Evolutionary conservation across 2,329 filamentous ascomycete species (phyloP).

Genomic region (Talaromyces islandicus): DNA sequence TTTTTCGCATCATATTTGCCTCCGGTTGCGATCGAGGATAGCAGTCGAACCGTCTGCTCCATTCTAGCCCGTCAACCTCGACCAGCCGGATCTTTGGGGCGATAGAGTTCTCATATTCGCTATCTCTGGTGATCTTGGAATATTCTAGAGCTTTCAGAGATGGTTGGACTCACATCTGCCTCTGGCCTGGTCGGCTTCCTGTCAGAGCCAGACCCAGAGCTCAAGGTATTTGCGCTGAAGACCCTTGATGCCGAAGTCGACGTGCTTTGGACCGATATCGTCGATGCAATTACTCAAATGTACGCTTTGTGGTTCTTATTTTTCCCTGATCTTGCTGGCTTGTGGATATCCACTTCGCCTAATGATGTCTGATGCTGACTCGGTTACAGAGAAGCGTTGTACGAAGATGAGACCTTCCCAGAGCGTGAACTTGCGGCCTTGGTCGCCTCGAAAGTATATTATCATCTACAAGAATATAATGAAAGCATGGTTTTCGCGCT

Average conservation of each 20-base stretch:
- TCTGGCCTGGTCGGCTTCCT: constrained; percentile 93
- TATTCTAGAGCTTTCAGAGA: constrained; percentile 33
- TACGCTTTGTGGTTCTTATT: constrained; percentile 45
- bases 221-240: constrained; percentile 91
- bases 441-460: constrained; percentile 96
- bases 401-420: constrained; percentile 91
- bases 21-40: constrained; percentile 3
- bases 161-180: constrained; percentile 92
- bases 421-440: constrained; percentile 91
- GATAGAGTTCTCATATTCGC: neutral
- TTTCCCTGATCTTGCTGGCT: neutral
- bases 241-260: constrained; percentile 95
- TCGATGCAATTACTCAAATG: constrained; percentile 88
- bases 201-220: constrained; percentile 85
- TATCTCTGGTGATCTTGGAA: neutral
- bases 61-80: constrained; percentile 1
- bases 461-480: constrained; percentile 97
- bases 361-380: neutral
- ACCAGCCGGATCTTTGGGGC: neutral
- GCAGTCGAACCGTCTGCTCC: neutral
- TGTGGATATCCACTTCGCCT: neutral
- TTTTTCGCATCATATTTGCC: neutral
- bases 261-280: constrained; percentile 95
- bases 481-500: constrained; percentile 99
- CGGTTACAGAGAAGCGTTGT: constrained; percentile 74